These are phyloP conservation scores for Delitschia confertaspora DNA, from an alignment of 495 filamentous ascomycete species.

Conservation along the genomic window DNA sequence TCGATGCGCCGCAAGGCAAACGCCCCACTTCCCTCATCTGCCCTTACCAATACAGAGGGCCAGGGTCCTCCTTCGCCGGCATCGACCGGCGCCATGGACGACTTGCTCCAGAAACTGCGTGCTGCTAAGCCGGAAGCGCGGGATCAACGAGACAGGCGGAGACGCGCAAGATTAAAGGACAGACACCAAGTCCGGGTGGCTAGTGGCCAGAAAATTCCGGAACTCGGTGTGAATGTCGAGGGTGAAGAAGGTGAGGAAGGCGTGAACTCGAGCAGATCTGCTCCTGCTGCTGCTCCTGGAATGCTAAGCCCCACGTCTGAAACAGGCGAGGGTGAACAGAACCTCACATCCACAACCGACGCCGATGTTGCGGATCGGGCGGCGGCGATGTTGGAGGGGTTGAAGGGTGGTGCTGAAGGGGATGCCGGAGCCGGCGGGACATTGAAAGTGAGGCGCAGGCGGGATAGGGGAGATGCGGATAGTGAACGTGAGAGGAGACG, in stretches of 20 bases:
- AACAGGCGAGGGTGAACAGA: conserved; percentile 11
- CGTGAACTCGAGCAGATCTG: conserved; percentile 5
- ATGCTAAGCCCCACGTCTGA: conserved; percentile 19
- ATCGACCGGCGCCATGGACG: conserved; percentile 89
- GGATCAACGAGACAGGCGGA: conserved; percentile 78
- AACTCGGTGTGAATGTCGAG: conserved; percentile 36
- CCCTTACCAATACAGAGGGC: conserved; percentile 31
- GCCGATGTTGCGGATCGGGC: conserved; percentile 65
- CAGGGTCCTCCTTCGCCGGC: conserved; percentile 56
- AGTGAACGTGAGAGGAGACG: conserved; percentile 30
- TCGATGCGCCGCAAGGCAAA: conserved; percentile 82
- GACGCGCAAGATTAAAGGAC: conserved; percentile 79
- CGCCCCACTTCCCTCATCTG: conserved; percentile 47
- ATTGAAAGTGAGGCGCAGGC: conserved; percentile 29
- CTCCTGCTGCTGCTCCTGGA: neutral
- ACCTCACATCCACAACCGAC: conserved; percentile 27
- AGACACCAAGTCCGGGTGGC: conserved; percentile 87
- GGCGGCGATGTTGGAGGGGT: conserved; percentile 69
- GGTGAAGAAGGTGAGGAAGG: conserved; percentile 42
- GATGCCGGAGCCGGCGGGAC: conserved; percentile 41
- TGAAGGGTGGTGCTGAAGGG: conserved; percentile 55
- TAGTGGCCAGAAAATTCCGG: conserved; percentile 74
- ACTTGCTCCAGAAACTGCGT: conserved; percentile 87
- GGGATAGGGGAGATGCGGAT: conserved; percentile 34
- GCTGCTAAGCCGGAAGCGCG: conserved; percentile 83